These are phyloP conservation scores for Xylaria sp. DNA, from an alignment of 2,329 filamentous ascomycete species.

Conservation along the genomic window DNA sequence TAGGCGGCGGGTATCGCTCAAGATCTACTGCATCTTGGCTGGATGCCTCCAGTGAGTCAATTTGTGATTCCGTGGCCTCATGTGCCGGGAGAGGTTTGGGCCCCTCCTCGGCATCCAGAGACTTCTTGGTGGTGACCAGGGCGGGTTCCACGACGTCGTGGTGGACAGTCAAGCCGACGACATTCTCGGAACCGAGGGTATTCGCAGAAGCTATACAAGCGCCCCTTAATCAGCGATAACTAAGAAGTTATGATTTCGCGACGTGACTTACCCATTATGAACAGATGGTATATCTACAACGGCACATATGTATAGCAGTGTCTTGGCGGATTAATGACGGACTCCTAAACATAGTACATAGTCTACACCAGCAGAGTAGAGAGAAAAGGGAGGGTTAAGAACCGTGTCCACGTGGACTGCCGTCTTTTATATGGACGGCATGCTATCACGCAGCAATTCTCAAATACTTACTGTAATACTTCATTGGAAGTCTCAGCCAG, in stretches of 20 bases:
- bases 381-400: background rate
- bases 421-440: conserved; percentile 8
- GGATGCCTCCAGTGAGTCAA: conserved; percentile 27
- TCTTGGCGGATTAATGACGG: background rate
- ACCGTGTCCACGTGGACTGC: conserved; percentile 1
- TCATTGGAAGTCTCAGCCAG: background rate
- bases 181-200: conserved; percentile 31
- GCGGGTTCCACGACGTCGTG: conserved; percentile 29
- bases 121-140: background rate
- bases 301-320: background rate
- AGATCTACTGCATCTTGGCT: conserved; percentile 40
- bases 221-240: background rate
- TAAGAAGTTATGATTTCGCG: background rate
- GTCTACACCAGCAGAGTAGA: background rate
- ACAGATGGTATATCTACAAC: conserved; percentile 9
- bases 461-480: conserved; percentile 16
- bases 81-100: background rate
- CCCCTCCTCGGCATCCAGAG: conserved; percentile 21
- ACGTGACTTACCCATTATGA: conserved; percentile 28
- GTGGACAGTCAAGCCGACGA: conserved; percentile 36
- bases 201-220: conserved; percentile 22
- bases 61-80: conserved; percentile 27
- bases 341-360: background rate
- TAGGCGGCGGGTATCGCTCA: conserved; percentile 52
- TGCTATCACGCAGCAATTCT: background rate